Base-by-base conservation (phyloP, 2,329 filamentous ascomycete species). In the Coniochaeta hoffmannii region DNA sequence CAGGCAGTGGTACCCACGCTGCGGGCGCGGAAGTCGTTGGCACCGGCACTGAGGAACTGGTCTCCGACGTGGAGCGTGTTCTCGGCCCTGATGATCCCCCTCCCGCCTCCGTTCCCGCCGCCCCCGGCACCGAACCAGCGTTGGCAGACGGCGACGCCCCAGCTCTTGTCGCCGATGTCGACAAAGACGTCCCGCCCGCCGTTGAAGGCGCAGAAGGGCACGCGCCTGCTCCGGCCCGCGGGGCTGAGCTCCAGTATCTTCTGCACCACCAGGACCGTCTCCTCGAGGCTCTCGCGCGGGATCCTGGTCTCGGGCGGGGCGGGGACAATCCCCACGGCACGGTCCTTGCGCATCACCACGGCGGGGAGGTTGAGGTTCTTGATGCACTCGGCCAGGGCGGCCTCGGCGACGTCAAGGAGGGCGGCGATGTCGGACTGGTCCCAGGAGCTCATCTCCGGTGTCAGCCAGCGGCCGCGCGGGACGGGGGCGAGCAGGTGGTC, bases 141-240 rank as follows among this genome's bases (percentile, higher is more conserved):
- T 74, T 99, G 94, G 68, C 92, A 97, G 4, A 92, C 90, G 32
- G 89, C 80, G 2, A 99, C 94, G 60, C 94, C 94, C 88, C 92
- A 96, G 54, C 87, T 91, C 74, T 99, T 99, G 74, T 99, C 94
- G 55, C 94, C 94, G 66, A 99, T 97, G 69, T 99, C 94, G 54
- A 99, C 92, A 71, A 99, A 99, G 41, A 97, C 91, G 69, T 99
- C 94, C 59, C 94, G 93, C 11, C 94, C 94, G 54, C 93, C 94
- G 70, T 99, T 99, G 77, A 99, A 99, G 22, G 94, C 94, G 68
- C 94, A 99, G 67, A 97, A 99, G 0, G 94, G 94, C 31, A 99
- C 75, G 24, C 67, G 62, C 7, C 65, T 64, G 26, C 63, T 55
- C 58, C 64, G 79, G 69, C 87, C 88, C 30, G 87, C 87, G 1